Conservation (phyloP, 768 basidiomycete species). For the Roridomyces roridus region DNA sequence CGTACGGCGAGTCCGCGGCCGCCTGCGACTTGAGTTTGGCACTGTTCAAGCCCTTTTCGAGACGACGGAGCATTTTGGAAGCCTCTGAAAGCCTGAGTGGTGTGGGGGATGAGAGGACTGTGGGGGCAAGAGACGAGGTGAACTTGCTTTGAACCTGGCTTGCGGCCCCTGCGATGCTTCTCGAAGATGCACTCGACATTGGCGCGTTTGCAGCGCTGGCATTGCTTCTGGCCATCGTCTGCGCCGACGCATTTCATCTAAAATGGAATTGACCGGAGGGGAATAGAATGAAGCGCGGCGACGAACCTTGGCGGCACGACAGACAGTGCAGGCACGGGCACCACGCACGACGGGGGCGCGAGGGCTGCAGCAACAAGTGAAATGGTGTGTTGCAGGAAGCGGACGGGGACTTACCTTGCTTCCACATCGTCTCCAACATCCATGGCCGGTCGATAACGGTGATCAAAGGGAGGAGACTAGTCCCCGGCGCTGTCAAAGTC, state of each 20-base stretch:
- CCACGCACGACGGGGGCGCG: slow-evolving; percentile 60
- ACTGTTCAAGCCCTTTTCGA: slow-evolving; percentile 82
- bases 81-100: slow-evolving; percentile 77
- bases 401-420: neutral
- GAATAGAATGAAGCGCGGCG: slow-evolving; percentile 21
- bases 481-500: slow-evolving; percentile 7
- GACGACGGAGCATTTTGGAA: slow-evolving; percentile 85
- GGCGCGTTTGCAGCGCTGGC: slow-evolving; percentile 85
- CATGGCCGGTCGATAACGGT: slow-evolving; percentile 22
- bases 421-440: slow-evolving; percentile 18
- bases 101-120: slow-evolving; percentile 13
- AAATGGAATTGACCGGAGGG: slow-evolving; percentile 16
- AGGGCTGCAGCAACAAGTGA: slow-evolving; percentile 39
- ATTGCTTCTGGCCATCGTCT: slow-evolving; percentile 81
- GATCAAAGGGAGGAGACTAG: slow-evolving; percentile 15
- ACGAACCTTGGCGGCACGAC: slow-evolving; percentile 81
- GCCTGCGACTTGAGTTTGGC: slow-evolving; percentile 76
- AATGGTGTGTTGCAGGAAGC: slow-evolving; percentile 2
- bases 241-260: slow-evolving; percentile 94
- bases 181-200: slow-evolving; percentile 86
- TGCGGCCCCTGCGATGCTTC: slow-evolving; percentile 87
- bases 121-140: slow-evolving; percentile 11
- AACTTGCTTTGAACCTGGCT: slow-evolving; percentile 86
- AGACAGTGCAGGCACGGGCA: slow-evolving; percentile 81
- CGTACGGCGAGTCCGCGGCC: slow-evolving; percentile 39